Conservation (phyloP, 306 rosid genomes). For the Hippophae gyantsensis region DNA sequence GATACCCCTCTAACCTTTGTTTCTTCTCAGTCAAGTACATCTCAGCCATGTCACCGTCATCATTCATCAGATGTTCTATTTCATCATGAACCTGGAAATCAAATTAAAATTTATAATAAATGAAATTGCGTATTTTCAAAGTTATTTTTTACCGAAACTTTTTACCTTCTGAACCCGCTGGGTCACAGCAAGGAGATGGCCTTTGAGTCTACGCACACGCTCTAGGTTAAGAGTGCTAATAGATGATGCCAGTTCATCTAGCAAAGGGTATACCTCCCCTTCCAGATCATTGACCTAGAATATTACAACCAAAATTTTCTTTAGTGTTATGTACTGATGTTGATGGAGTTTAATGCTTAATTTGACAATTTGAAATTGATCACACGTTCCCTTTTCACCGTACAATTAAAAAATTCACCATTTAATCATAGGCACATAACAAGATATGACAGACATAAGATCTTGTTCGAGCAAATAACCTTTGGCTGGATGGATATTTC, state of each 20-base stretch:
- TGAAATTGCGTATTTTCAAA: slow-evolving; percentile 8
- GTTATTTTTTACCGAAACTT: not conserved
- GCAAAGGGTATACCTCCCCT: slow-evolving; percentile 75
- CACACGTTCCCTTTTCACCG: no score
- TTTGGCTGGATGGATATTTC: no score
- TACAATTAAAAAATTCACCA: no score
- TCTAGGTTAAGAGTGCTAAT: slow-evolving; percentile 80
- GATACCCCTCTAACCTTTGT: slow-evolving; percentile 30
- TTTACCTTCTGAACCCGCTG: slow-evolving; percentile 92
- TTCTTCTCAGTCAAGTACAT: slow-evolving; percentile 44
- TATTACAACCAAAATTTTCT: slow-evolving; percentile 21
- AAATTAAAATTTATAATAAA: slow-evolving; percentile 8
- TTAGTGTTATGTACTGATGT: slow-evolving; percentile 15
- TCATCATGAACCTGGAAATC: slow-evolving; percentile 45
- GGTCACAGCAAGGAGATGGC: slow-evolving; percentile 85
- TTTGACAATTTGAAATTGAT: no score
- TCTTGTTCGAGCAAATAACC: no score
- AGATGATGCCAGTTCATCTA: slow-evolving; percentile 72
- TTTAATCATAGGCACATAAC: no score
- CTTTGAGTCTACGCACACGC: slow-evolving; percentile 88
- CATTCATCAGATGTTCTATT: slow-evolving; percentile 43
- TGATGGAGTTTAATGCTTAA: slow-evolving; percentile 12
- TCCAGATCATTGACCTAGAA: slow-evolving; percentile 59
- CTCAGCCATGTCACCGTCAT: slow-evolving; percentile 49
- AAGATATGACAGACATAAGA: no score